Evolutionary conservation across 768 basidiomycete genomes (phyloP), one percentile per base, ranked within the genome.

Genomic region (Mycena metata): DNA sequence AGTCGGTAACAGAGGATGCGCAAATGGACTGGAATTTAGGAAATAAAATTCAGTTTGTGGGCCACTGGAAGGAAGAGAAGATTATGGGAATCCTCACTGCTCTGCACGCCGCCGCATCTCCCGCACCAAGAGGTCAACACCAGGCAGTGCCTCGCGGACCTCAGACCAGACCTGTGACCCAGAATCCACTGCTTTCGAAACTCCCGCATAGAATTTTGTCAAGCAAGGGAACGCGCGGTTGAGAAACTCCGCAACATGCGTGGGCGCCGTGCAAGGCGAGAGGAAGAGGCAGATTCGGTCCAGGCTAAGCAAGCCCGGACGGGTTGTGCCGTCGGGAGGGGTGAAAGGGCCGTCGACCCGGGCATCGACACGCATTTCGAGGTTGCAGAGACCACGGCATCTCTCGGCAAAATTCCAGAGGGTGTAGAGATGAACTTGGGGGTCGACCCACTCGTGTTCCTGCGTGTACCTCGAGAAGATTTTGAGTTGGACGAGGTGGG

Each of bases 391-490:
- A 16, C 17, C 33, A 19, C 26, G 58, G 45, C 58, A 59, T 10
- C 46, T 46, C 30, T 59, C 58, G 15, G 46, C 58, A 7, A 59
- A 47, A n/a, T 2, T 13, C 58, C 58, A 59, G 15, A 59, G 58
- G 10, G 58, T 59, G 58, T 59, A 59, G n/a, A 59, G 58, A 26
- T 59, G 58, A 43, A 59, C 58, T 33, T 59, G 42, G 13, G 58
- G 58, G 45, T 45, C 43, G 23, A 33, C 13, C 43, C 45, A 59
- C 10, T 17, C 4, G 24, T 23, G 46, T 35, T 59, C 43, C 36
- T 59, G 58, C 12, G 58, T 59, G 45, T 47, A 59, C 24, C 58
- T 19, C 17, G 58, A 59, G 23, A 24, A 59, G 5, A 59, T 17
- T 59, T 47, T 45, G 43, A 59, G 58, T 9, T 19, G 23, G 13